Conservation (phyloP, 768 basidiomycete genomes). For the Kwoniella heveanensis region DNA sequence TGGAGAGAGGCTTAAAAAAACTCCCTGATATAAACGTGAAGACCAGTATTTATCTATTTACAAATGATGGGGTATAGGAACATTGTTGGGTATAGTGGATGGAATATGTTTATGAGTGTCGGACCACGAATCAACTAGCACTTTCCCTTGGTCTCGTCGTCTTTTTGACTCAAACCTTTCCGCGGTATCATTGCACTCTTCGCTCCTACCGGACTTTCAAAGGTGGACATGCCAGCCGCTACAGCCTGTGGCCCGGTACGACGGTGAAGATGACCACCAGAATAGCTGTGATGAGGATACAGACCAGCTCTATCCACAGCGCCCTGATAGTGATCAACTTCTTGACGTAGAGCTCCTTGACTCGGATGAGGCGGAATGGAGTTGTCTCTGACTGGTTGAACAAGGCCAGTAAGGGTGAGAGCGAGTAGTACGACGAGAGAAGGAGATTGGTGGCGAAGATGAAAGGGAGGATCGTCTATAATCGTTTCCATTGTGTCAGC, state of each 20-base stretch:
- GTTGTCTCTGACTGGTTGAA: slow-evolving; percentile 93
- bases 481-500: too few relatives aligned
- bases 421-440: slow-evolving; percentile 93
- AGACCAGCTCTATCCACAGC: slow-evolving; percentile 70
- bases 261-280: slow-evolving; percentile 93
- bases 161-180: neutral
- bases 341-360: slow-evolving; percentile 91
- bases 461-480: slow-evolving; percentile 91
- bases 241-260: slow-evolving; percentile 90
- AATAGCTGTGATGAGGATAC: slow-evolving; percentile 70
- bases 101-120: too few relatives aligned
- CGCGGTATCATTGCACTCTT: too few relatives aligned
- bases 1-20: too few relatives aligned
- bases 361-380: slow-evolving; percentile 88
- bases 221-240: neutral
- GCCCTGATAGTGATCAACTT: slow-evolving; percentile 86
- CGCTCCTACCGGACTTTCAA: neutral
- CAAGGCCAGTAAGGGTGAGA: slow-evolving; percentile 93
- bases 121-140: too few relatives aligned
- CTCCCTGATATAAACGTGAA: too few relatives aligned
- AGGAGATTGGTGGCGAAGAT: slow-evolving; percentile 84
- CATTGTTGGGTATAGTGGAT: too few relatives aligned
- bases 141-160: too few relatives aligned
- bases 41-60: too few relatives aligned
- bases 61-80: too few relatives aligned